Percentiles rank a stretch among this genome's conserved stretches.
Conservation (phyloP, 192 early-diverging fungal species). For the Dissophora globulifera region DNA sequence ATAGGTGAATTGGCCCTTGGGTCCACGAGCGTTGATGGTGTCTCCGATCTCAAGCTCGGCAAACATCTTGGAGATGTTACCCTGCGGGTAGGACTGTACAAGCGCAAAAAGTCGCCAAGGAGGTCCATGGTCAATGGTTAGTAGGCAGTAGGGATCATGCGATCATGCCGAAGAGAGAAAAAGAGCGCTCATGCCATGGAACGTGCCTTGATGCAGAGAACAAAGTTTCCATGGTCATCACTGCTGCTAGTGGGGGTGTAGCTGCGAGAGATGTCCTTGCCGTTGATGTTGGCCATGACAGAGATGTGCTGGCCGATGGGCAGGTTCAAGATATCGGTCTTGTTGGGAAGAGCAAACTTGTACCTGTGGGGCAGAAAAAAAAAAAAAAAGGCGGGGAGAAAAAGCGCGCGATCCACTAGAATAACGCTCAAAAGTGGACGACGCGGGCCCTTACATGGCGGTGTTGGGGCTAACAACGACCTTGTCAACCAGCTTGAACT, state of each 20-base stretch:
- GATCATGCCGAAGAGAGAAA: too few species aligned
- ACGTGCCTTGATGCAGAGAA: slow-evolving; percentile 88
- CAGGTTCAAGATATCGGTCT: slow-evolving; percentile 79
- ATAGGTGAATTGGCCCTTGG: slow-evolving; percentile 92
- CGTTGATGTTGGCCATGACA: slow-evolving; percentile 83
- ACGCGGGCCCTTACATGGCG: slow-evolving; percentile 77
- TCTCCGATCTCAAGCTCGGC: slow-evolving; percentile 78
- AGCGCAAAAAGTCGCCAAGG: not conserved
- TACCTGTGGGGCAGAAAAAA: slow-evolving; percentile 62
- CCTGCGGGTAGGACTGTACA: slow-evolving; percentile 78
- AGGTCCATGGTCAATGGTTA: not conserved
- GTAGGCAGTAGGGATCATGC: not conserved
- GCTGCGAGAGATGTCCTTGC: slow-evolving; percentile 85
- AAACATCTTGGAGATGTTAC: slow-evolving; percentile 83
- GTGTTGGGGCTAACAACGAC: slow-evolving; percentile 84
- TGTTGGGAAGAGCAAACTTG: slow-evolving; percentile 81
- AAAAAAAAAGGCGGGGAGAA: too few species aligned
- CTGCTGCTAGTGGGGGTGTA: slow-evolving; percentile 92
- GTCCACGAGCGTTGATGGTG: slow-evolving; percentile 80
- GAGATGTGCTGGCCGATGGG: slow-evolving; percentile 96
- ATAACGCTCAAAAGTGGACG: too few species aligned
- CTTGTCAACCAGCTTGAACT: slow-evolving; percentile 84
- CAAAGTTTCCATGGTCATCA: slow-evolving; percentile 89
- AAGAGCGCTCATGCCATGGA: not conserved
- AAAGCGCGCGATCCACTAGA: too few species aligned